Evolutionary conservation across 305 asterid species (phyloP).

Genomic region (Stenogyne calaminthoides): DNA sequence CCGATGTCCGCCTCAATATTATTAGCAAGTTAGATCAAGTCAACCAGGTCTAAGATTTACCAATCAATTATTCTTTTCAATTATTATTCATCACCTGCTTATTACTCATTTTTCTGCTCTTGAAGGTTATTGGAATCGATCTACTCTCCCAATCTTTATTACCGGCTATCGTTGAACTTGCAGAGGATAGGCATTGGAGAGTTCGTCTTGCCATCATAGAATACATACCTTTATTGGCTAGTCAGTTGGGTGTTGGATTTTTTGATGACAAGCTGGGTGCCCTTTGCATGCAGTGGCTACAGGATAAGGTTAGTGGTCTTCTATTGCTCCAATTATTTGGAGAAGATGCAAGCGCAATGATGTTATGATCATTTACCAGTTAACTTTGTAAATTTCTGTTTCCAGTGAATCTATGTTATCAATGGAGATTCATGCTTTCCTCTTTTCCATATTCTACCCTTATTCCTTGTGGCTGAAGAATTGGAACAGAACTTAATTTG

Average conservation of each 20-base stretch:
- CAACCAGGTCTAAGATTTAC: constrained; percentile 55
- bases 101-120: constrained; percentile 24
- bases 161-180: constrained; percentile 93
- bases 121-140: constrained; percentile 90
- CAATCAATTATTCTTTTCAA: background rate
- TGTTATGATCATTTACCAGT: background rate
- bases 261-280: constrained; percentile 92
- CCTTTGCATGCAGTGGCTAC: constrained; percentile 96
- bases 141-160: constrained; percentile 80
- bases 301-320: constrained; percentile 70
- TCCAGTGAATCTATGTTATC: background rate
- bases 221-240: constrained; percentile 88
- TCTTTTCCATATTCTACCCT: background rate
- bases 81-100: background rate
- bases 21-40: constrained; percentile 94
- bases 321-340: background rate
- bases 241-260: constrained; percentile 89
- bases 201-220: constrained; percentile 95
- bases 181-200: constrained; percentile 96
- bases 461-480: background rate
- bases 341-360: constrained; percentile 7
- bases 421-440: background rate
- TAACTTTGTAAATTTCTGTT: constrained; percentile 3
- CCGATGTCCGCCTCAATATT: constrained; percentile 80
- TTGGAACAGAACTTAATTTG: background rate